Base-by-base conservation (phyloP, 441 rosid genomes). In the Euphorbia schlechtendalii region DNA sequence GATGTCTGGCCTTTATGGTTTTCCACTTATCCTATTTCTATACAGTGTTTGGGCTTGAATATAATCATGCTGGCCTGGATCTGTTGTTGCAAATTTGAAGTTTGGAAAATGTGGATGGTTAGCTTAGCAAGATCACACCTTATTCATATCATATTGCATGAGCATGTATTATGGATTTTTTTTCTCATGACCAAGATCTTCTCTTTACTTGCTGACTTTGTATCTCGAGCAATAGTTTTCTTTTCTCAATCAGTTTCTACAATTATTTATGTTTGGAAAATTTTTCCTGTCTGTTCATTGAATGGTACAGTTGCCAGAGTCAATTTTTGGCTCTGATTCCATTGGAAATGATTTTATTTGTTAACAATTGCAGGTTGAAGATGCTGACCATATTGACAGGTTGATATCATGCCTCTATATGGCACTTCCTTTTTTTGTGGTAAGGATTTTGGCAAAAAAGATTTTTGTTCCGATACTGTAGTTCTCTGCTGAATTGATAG, bases 381-480 rank as follows among this genome's bases (percentile, higher is more conserved):
- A 94, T 79, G 78, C 82, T 17, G 99, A 94, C 73, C 99, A 90
- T 72, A 90, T 94, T 67, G 86, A 90, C 80, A 83, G 99, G 69
- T 80, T 94, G 80, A 88, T 90, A 78, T 90, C 97, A 63, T 94
- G 99, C 77, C 85, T 94, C 75, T 83, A 82, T 74, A 81, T 85
- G 86, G 95, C 97, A 46, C 85, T 89, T 80, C 99, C 97, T 5
- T 86, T 90, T 82, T 94, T 94, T 51, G 76, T 89, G 86, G 99
- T 94, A 83, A 7, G 78, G 73, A 68, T 67, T 70, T 17, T 32
- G 18, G 0, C n/a, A 46, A 34, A 58, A 43, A 43, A 43, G 17
- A 43, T 41, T 64, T 5, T 34, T 34, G 40, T 34, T 5, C 40
- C 40, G 3, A 9, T 73, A 27, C 28, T 38, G 59, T 65, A 41